Evolutionary conservation across 345 rosid species (phyloP).

Genomic region (Pistacia atlantica): DNA sequence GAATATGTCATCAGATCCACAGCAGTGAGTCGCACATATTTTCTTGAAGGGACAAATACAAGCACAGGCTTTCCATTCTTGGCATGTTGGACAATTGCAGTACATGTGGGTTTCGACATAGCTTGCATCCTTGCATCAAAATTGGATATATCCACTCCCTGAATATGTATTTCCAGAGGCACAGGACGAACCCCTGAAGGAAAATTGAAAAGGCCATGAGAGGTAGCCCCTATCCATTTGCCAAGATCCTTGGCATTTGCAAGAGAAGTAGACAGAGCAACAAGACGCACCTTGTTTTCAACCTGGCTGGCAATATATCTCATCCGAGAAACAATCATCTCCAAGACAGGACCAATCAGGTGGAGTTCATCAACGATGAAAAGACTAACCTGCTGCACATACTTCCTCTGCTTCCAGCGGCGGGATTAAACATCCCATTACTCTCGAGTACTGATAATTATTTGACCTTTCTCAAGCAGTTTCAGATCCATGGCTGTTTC

Average conservation of each 20-base stretch:
- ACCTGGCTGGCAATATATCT: constrained; percentile 82
- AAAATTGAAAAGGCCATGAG: constrained; percentile 92
- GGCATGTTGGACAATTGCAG: constrained; percentile 81
- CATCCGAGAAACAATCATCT: constrained; percentile 93
- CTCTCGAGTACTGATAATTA: constrained; percentile 88
- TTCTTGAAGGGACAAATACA: constrained; percentile 90
- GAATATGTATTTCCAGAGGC: constrained; percentile 91
- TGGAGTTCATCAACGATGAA: constrained; percentile 94
- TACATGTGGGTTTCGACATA: constrained; percentile 89
- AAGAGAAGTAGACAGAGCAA: constrained; percentile 92
- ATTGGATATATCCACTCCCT: constrained; percentile 84
- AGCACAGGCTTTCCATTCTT: constrained; percentile 79
- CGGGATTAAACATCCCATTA: constrained; percentile 98
- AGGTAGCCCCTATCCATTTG: constrained; percentile 94
- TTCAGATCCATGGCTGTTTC: constrained; percentile 81
- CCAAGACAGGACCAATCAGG: constrained; percentile 91
- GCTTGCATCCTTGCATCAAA: constrained; percentile 98
- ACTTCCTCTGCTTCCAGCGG: constrained; percentile 89
- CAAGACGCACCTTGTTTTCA: constrained; percentile 80
- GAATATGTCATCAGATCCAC: constrained; percentile 93
- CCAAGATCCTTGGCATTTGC: constrained; percentile 98
- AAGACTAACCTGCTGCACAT: constrained; percentile 87
- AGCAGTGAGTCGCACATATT: constrained; percentile 81
- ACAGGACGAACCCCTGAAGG: constrained; percentile 94
- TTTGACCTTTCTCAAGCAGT: constrained; percentile 83